Conservation (phyloP, 176 grass and related monocot species). For the Hordeum marinum region DNA sequence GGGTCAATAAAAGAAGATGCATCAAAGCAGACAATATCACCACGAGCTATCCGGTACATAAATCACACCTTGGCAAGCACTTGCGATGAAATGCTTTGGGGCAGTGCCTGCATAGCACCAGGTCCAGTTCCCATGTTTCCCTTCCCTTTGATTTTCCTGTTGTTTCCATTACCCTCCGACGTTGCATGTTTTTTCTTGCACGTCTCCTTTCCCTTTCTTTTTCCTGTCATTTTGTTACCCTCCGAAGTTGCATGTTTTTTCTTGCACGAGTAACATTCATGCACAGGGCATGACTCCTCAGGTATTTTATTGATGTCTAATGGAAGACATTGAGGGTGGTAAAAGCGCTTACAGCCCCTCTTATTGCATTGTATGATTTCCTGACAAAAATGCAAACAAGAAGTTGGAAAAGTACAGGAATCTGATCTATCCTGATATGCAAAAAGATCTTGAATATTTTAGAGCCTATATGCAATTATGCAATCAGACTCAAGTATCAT, state of each 20-base stretch:
- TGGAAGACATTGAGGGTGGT: constrained; percentile 1
- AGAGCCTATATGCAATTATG: background rate
- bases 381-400: background rate
- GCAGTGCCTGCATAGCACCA: constrained; percentile 11
- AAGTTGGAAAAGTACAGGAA: background rate
- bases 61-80: constrained; percentile 27
- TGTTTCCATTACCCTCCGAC: background rate
- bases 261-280: constrained; percentile 20
- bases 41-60: background rate
- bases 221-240: background rate
- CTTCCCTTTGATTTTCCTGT: background rate
- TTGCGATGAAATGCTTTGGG: constrained; percentile 4
- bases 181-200: background rate
- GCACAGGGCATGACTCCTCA: background rate
- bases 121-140: background rate
- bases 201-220: background rate
- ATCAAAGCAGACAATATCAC: background rate
- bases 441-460: background rate
- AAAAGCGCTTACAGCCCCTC: constrained; percentile 4
- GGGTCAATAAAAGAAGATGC: background rate
- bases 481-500: background rate
- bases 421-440: background rate
- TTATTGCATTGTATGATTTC: background rate
- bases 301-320: background rate
- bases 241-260: background rate